Conservation (phyloP, 805 yeast genomes). For the Peterozyma xylosa region DNA sequence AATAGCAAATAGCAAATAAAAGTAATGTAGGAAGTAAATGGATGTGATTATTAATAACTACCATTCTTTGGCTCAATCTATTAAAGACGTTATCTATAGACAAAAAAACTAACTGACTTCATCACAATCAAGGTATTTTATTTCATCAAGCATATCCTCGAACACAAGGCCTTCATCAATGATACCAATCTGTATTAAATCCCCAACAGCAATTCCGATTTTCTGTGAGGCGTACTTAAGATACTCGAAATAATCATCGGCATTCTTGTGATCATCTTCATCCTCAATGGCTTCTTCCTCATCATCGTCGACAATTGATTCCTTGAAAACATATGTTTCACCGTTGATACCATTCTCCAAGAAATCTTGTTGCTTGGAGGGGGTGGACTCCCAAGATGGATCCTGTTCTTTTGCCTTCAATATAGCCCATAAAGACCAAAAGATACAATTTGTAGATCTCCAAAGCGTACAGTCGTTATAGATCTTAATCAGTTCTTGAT, state of each 20-base stretch:
- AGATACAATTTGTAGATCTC: slow-evolving; percentile 73
- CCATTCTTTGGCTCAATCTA: no score
- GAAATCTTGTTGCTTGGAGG: slow-evolving; percentile 14
- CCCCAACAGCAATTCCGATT: slow-evolving; percentile 66
- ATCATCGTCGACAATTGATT: slow-evolving; percentile 21
- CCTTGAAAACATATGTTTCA: slow-evolving; percentile 32
- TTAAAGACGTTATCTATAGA: no score
- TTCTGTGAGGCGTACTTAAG: slow-evolving; percentile 70
- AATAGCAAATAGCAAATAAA: no score
- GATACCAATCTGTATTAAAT: slow-evolving; percentile 56
- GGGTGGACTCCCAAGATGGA: slow-evolving; percentile 7
- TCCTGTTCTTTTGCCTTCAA: slow-evolving; percentile 47
- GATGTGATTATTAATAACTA: no score
- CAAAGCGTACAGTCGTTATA: slow-evolving; percentile 64
- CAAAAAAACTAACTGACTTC: no score
- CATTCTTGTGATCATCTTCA: slow-evolving; percentile 17
- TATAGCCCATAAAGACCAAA: slow-evolving; percentile 92
- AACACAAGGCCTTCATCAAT: slow-evolving; percentile 23
- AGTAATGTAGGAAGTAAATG: no score
- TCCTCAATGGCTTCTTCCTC: slow-evolving; percentile 19
- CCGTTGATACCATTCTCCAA: slow-evolving; percentile 50
- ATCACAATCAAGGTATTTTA: slow-evolving; percentile 35
- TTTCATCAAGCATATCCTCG: slow-evolving; percentile 21
- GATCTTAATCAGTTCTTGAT: slow-evolving; percentile 30
- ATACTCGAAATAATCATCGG: slow-evolving; percentile 68